Evolutionary conservation across 2,329 filamentous ascomycete species (phyloP), one percentile per base, ranked within the genome.

Genomic region (Dryadomyces quercus-mongolicae): DNA sequence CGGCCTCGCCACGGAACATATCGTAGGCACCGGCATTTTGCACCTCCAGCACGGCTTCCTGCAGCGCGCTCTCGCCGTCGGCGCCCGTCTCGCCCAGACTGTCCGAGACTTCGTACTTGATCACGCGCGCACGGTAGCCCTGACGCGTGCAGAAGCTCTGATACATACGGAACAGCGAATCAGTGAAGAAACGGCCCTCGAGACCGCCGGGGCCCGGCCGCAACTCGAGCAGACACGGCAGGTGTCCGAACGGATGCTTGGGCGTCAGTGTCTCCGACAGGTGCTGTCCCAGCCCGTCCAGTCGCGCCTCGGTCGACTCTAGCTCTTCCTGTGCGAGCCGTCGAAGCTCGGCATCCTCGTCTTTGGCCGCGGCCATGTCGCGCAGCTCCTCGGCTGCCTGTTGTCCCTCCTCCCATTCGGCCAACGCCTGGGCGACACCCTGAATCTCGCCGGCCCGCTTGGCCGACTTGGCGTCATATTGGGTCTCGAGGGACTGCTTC

Each of bases 151-250:
- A 95, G 63, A 90, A 61, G 51, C 43, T 73, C 59, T 82, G 80
- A 71, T 98, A 98, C 93, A 98, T 97, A 60, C 84, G 82, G 61
- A 95, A 81, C 7, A 98, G 70, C 52, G 93, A 83, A 54, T 87
- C 86, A 13, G 91, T 89, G 62, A 98, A 98, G 58, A 95, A 82
- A 0, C 88, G 84, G 2, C 92, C 91, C 70, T 98, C 93, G 55
- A 89, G 83, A 2, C 93, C 93, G 42, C 93, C 93, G 0, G 90
- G 91, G 0, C 93, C 93, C 0, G 93, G 93, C 0, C 91, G 81
- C 56, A 98, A 86, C 70, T 98, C 93, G 45, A 98, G 71, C 59
- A 98, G 77, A 67, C 92, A 97, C 53, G 91, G 89, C 61, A 97
- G 78, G 58, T 89, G 80, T 36, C 88, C 88, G 66, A 96, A 98